Conservation (phyloP, 441 rosid genomes). For the Aquilaria agallochum region DNA sequence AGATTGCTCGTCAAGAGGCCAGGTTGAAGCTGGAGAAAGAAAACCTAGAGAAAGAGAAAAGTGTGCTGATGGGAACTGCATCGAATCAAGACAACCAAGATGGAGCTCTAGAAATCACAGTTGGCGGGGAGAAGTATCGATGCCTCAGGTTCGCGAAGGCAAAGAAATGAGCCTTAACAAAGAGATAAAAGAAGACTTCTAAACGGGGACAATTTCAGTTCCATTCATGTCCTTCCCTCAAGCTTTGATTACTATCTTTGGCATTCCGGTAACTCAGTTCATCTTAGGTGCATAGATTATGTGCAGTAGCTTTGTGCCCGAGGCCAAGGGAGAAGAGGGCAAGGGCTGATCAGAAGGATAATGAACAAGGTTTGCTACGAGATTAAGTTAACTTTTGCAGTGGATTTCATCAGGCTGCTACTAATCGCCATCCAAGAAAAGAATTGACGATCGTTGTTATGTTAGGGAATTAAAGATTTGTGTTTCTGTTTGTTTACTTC, state of each 20-base stretch:
- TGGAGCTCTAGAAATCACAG: conserved; percentile 82
- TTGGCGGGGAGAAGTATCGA: conserved; percentile 78
- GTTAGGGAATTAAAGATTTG: no score
- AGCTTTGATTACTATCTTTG: conserved; percentile 4
- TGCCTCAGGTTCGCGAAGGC: conserved; percentile 80
- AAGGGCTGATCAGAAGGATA: no score
- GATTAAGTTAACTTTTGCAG: no score
- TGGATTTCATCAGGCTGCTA: no score
- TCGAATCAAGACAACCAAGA: conserved; percentile 82
- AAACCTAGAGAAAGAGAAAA: conserved; percentile 82
- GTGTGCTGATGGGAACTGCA: conserved; percentile 83
- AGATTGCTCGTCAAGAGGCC: conserved; percentile 80
- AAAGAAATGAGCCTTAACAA: conserved; percentile 43
- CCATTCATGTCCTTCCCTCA: background rate
- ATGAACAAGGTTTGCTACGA: no score
- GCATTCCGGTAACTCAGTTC: conserved; percentile 10
- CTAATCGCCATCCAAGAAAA: no score
- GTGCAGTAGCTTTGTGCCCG: background rate
- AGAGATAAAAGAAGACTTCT: background rate
- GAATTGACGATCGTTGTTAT: no score
- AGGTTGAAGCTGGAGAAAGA: conserved; percentile 82
- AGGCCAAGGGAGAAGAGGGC: no score
- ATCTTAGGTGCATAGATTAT: conserved; percentile 12
- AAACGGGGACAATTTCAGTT: background rate
- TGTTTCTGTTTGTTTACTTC: no score